Conservation (phyloP, 257 asterid genomes). For the Voacanga thouarsii region DNA sequence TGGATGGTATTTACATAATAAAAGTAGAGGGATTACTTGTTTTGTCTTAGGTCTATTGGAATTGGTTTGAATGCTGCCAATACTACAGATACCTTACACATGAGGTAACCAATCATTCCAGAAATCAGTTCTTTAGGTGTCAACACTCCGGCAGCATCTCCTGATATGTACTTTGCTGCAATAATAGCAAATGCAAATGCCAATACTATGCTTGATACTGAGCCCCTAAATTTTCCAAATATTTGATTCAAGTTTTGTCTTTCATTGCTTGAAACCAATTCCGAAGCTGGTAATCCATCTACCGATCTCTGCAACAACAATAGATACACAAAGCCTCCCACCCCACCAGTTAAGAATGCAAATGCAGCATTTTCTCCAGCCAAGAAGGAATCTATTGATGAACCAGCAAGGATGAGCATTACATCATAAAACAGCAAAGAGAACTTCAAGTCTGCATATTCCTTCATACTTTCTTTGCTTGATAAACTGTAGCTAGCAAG, state of each 20-base stretch:
- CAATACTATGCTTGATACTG: slow-evolving; percentile 32
- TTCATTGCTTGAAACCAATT: slow-evolving; percentile 32
- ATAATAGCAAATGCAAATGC: slow-evolving; percentile 42
- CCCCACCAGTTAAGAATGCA: slow-evolving; percentile 71
- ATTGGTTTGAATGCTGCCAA: slow-evolving; percentile 74
- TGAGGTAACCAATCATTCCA: slow-evolving; percentile 74
- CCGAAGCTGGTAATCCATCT: slow-evolving; percentile 52
- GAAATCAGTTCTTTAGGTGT: slow-evolving; percentile 56
- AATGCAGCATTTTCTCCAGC: slow-evolving; percentile 41
- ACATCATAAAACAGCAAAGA: slow-evolving; percentile 66
- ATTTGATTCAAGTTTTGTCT: slow-evolving; percentile 23
- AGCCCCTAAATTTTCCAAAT: slow-evolving; percentile 39
- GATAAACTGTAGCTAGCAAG: slow-evolving; percentile 22
- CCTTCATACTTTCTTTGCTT: slow-evolving; percentile 77
- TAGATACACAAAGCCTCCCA: slow-evolving; percentile 62
- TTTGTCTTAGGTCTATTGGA: slow-evolving; percentile 29
- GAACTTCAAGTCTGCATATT: slow-evolving; percentile 61
- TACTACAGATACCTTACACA: slow-evolving; percentile 72
- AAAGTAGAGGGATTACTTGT: slow-evolving; percentile 19
- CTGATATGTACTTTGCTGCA: slow-evolving; percentile 40
- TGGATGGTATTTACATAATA: not conserved
- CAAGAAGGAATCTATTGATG: slow-evolving; percentile 39
- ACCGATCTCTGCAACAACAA: slow-evolving; percentile 67
- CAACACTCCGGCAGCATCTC: slow-evolving; percentile 44
- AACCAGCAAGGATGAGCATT: slow-evolving; percentile 54